phyloP scores from a whole-genome alignment of 441 rosid genomes.

The Monsonia emarginata region DNA sequence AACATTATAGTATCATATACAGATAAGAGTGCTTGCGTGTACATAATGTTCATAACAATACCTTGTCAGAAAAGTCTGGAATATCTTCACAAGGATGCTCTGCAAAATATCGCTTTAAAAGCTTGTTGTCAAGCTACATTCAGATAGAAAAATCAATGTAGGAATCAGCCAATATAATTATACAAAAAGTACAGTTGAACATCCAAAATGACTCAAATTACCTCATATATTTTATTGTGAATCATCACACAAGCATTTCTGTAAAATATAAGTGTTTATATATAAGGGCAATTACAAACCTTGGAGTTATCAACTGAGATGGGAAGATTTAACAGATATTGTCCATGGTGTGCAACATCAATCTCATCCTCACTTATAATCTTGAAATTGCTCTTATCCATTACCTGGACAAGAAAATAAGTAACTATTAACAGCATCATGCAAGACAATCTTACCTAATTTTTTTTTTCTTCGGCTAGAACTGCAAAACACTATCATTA shows the following conservation, averaged over 20 bases:
- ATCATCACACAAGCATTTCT: not conserved
- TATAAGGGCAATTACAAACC: conserved; percentile 24
- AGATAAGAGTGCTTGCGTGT: not conserved
- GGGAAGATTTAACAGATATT: conserved; percentile 77
- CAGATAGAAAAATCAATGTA: conserved; percentile 7
- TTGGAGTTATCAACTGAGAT: conserved; percentile 60
- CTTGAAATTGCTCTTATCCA: conserved; percentile 82
- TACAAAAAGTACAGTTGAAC: not conserved
- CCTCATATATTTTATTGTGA: not conserved
- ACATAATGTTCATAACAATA: conserved; percentile 13
- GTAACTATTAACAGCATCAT: not conserved
- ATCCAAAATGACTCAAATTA: not conserved
- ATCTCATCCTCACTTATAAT: conserved; percentile 52
- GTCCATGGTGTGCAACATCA: conserved; percentile 61
- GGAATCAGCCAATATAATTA: conserved; percentile 1
- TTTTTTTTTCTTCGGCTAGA: not conserved
- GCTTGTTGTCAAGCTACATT: conserved; percentile 58
- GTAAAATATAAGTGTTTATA: not conserved
- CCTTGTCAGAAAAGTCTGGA: conserved; percentile 66
- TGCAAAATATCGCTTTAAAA: conserved; percentile 42
- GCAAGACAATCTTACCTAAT: not conserved
- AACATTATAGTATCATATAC: not conserved
- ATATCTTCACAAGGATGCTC: conserved; percentile 50
- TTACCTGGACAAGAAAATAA: conserved; percentile 33
- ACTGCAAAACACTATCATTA: not conserved